phyloP scores from a whole-genome alignment of 2,329 filamentous ascomycete species.

The Colletotrichum sp. region DNA sequence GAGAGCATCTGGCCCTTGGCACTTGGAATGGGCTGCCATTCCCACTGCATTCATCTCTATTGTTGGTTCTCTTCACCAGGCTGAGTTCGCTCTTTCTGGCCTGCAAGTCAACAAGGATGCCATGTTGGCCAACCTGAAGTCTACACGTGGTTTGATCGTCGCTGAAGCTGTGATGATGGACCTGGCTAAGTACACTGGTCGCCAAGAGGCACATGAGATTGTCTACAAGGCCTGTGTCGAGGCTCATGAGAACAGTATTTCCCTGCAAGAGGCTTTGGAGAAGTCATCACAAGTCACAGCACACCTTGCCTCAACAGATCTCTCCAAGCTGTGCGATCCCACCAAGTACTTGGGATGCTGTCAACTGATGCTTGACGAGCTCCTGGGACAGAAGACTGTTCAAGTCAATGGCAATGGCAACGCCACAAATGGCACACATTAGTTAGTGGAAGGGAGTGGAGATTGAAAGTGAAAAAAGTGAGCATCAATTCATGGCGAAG shows the following conservation, averaged over 20 bases:
- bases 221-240: conserved; percentile 60
- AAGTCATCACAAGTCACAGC: conserved; percentile 42
- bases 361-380: conserved; percentile 20
- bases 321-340: conserved; percentile 26
- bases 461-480: neutral
- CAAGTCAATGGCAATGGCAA: neutral
- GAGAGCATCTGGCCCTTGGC: conserved; percentile 62
- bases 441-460: neutral
- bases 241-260: conserved; percentile 47
- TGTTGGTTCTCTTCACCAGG: conserved; percentile 57
- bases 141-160: conserved; percentile 58
- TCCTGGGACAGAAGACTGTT: neutral
- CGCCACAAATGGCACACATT: neutral
- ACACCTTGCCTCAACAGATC: conserved; percentile 34
- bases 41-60: conserved; percentile 59
- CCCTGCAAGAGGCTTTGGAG: conserved; percentile 47
- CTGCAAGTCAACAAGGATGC: conserved; percentile 53
- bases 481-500: neutral
- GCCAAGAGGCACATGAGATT: conserved; percentile 59
- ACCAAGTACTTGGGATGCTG: conserved; percentile 21
- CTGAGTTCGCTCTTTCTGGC: conserved; percentile 56
- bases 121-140: conserved; percentile 56
- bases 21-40: conserved; percentile 62
- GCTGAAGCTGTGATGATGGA: conserved; percentile 67
- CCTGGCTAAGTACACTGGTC: conserved; percentile 55